Evolutionary conservation across 2,329 filamentous ascomycete species (phyloP).

Genomic region (Colletotrichum echinochloae): DNA sequence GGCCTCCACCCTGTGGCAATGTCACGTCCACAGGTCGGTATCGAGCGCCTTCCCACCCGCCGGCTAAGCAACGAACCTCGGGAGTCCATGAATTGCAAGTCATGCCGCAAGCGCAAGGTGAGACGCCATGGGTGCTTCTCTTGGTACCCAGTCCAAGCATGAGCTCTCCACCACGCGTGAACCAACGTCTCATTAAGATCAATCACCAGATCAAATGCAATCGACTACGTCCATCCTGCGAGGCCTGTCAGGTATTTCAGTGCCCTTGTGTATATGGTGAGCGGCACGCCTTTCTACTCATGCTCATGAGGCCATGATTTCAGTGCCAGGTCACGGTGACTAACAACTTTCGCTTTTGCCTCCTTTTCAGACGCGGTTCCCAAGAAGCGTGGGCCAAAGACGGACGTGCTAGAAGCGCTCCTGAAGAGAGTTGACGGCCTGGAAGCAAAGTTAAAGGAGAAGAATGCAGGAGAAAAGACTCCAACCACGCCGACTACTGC

Average conservation of each 20-base stretch:
- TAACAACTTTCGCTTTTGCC: conserved; percentile 4
- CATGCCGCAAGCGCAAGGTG: conserved; percentile 92
- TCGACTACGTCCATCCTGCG: conserved; percentile 83
- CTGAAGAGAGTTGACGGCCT: conserved; percentile 87
- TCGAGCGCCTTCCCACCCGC: conserved; percentile 80
- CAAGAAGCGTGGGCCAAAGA: conserved; percentile 91
- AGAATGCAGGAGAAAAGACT: conserved; percentile 59
- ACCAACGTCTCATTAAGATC: conserved; percentile 30
- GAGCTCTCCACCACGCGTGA: neutral
- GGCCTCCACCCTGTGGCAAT: conserved; percentile 66
- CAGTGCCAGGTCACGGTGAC: conserved; percentile 5
- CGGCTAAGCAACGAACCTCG: conserved; percentile 80
- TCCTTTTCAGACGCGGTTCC: conserved; percentile 78
- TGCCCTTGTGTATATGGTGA: conserved; percentile 89
- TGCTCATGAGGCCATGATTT: neutral
- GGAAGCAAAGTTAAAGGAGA: conserved; percentile 81
- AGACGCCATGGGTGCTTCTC: conserved; percentile 39
- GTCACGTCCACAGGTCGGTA: conserved; percentile 82
- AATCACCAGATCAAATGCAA: conserved; percentile 86
- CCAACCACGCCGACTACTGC: conserved; percentile 43
- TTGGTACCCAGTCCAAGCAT: neutral
- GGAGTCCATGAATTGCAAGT: conserved; percentile 97
- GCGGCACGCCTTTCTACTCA: conserved; percentile 44
- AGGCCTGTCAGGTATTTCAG: conserved; percentile 90
- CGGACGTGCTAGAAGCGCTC: conserved; percentile 86